Evolutionary conservation across 257 asterid genomes (phyloP).

Genomic region (Penstemon barbatus): DNA sequence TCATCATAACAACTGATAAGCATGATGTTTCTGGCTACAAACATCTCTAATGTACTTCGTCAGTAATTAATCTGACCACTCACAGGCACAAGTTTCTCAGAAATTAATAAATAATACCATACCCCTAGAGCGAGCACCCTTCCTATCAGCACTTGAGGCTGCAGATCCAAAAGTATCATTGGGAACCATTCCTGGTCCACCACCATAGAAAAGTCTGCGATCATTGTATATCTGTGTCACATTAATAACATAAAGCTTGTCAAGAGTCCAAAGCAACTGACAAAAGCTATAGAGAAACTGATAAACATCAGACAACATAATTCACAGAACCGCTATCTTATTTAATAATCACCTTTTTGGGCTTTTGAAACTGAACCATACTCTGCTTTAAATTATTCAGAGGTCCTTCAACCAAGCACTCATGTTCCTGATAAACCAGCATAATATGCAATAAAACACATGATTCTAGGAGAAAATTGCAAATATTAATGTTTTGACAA

Average conservation of each 20-base stretch:
- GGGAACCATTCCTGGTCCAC: slow-evolving; percentile 82
- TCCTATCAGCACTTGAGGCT: slow-evolving; percentile 67
- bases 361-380: slow-evolving; percentile 99
- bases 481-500: slow-evolving; percentile 2
- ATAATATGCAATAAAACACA: neutral
- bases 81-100: too few species aligned
- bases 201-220: slow-evolving; percentile 85
- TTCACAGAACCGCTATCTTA: slow-evolving; percentile 6
- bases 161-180: slow-evolving; percentile 69
- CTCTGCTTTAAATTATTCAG: slow-evolving; percentile 95
- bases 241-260: slow-evolving; percentile 33
- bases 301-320: neutral
- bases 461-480: neutral
- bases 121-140: slow-evolving; percentile 90
- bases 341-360: slow-evolving; percentile 65
- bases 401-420: slow-evolving; percentile 99
- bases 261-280: slow-evolving; percentile 19
- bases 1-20: neutral
- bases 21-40: slow-evolving; percentile 8
- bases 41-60: neutral
- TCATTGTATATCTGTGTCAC: slow-evolving; percentile 79
- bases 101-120: slow-evolving; percentile 13
- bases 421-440: slow-evolving; percentile 66
- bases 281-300: neutral
- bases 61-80: too few species aligned